These are phyloP conservation scores for Harrya chromipes DNA, from an alignment of 768 basidiomycete species.

Conservation along the genomic window DNA sequence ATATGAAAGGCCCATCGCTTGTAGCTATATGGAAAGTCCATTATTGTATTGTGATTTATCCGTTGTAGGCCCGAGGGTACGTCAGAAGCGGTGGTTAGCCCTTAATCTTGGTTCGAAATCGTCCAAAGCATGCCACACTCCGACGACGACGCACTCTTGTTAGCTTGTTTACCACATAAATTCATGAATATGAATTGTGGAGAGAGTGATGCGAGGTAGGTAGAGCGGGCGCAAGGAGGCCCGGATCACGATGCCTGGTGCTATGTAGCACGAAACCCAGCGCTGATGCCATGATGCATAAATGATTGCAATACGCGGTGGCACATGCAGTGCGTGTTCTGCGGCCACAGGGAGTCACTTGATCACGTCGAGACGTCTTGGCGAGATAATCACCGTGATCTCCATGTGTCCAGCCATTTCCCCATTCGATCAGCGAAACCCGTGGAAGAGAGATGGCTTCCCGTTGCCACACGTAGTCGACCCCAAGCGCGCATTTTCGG, in stretches of 20 bases:
- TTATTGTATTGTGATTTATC: constrained; percentile 4
- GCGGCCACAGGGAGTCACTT: neutral
- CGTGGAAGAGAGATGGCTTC: no score
- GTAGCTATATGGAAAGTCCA: neutral
- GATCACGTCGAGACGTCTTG: neutral
- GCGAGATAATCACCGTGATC: constrained; percentile 26
- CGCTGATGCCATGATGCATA: no score
- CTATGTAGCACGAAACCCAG: constrained; percentile 4
- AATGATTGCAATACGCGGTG: no score
- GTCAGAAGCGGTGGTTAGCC: constrained; percentile 2
- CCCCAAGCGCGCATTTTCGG: no score
- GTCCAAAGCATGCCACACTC: neutral
- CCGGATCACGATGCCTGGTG: neutral
- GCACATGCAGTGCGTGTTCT: neutral
- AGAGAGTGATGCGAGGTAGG: constrained; percentile 8
- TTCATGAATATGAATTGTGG: constrained; percentile 1
- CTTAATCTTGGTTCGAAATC: constrained; percentile 3
- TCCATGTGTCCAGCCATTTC: constrained; percentile 14
- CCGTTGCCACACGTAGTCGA: constrained; percentile 3
- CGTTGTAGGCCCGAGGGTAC: neutral
- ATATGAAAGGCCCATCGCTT: constrained; percentile 9
- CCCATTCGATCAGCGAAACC: constrained; percentile 8
- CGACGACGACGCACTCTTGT: constrained; percentile 8
- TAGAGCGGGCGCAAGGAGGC: constrained; percentile 8
- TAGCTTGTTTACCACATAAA: constrained; percentile 1